Evolutionary conservation across 2,329 filamentous ascomycete genomes (phyloP).

Genomic region (Capronia americana): DNA sequence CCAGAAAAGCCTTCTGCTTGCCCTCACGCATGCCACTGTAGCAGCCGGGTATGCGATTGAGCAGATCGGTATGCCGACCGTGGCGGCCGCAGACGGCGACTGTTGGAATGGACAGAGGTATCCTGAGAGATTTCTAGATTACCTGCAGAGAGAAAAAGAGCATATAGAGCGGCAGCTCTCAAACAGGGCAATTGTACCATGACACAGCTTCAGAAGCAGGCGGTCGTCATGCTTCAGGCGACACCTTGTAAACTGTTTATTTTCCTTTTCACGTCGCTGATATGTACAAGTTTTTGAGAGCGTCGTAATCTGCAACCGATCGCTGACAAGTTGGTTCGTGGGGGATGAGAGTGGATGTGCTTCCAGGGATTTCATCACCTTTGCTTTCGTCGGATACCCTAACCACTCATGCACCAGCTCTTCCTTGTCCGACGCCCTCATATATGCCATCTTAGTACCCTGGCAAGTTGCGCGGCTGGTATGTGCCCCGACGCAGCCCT

Average conservation of each 20-base stretch:
- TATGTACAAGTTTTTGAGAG: background rate
- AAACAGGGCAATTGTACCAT: background rate
- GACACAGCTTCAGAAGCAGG: background rate
- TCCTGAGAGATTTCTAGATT: slow-evolving; percentile 29
- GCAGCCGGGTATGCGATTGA: slow-evolving; percentile 94
- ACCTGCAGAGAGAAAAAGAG: slow-evolving; percentile 31
- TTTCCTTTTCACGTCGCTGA: background rate
- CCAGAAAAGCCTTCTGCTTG: slow-evolving; percentile 63
- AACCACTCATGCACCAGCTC: background rate
- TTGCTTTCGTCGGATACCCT: background rate
- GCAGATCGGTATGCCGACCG: slow-evolving; percentile 79
- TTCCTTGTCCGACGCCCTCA: background rate
- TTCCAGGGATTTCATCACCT: background rate
- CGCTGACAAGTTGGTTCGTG: background rate
- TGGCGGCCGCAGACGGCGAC: slow-evolving; percentile 43
- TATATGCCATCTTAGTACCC: background rate
- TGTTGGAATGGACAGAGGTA: slow-evolving; percentile 51
- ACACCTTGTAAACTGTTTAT: background rate
- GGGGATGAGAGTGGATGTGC: background rate
- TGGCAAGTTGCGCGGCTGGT: background rate
- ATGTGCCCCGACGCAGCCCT: too few species aligned
- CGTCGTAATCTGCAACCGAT: background rate
- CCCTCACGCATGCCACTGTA: slow-evolving; percentile 77
- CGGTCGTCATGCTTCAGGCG: background rate
- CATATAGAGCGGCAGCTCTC: slow-evolving; percentile 21